Percentiles rank a stretch among this genome's conserved stretches.
Evolutionary conservation across 2,329 filamentous ascomycete genomes (phyloP).

Genomic region (Thelonectria rubi): DNA sequence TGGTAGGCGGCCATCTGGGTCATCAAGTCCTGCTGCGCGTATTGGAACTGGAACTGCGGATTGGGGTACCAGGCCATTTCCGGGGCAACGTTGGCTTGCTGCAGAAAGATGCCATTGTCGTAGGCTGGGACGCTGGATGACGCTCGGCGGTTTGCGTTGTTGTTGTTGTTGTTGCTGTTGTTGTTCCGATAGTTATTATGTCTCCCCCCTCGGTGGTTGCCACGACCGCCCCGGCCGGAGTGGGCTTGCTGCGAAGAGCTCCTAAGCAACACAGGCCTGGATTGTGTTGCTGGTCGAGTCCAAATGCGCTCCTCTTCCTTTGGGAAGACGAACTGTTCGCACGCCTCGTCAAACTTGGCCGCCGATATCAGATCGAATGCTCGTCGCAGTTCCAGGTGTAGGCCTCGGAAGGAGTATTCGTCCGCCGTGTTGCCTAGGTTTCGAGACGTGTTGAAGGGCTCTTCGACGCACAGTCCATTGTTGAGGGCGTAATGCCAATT

Average conservation of each 20-base stretch:
- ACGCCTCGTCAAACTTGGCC: slow-evolving; percentile 82
- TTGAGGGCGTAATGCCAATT: slow-evolving; percentile 83
- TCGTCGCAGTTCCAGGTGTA: slow-evolving; percentile 88
- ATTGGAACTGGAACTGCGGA: slow-evolving; percentile 53
- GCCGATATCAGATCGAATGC: slow-evolving; percentile 85
- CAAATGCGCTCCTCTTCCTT: slow-evolving; percentile 77
- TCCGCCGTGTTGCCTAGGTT: slow-evolving; percentile 98
- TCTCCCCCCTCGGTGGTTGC: slow-evolving; percentile 59
- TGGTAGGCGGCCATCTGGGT: slow-evolving; percentile 55
- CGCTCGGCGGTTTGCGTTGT: slow-evolving; percentile 58
- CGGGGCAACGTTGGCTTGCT: slow-evolving; percentile 55
- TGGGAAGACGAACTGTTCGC: slow-evolving; percentile 88
- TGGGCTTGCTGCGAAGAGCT: slow-evolving; percentile 71
- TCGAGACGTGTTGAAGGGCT: slow-evolving; percentile 89
- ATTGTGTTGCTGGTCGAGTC: slow-evolving; percentile 63
- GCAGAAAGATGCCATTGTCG: slow-evolving; percentile 58
- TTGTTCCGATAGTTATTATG: slow-evolving; percentile 54
- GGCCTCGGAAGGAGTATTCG: slow-evolving; percentile 89
- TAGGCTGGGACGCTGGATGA: slow-evolving; percentile 63
- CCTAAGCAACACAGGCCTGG: slow-evolving; percentile 65
- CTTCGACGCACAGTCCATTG: slow-evolving; percentile 91
- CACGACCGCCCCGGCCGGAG: slow-evolving; percentile 58
- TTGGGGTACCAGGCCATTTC: slow-evolving; percentile 62
- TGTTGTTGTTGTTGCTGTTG: slow-evolving; percentile 45
- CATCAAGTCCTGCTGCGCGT: slow-evolving; percentile 51